Evolutionary conservation across 2,329 filamentous ascomycete species (phyloP).

Genomic region (Microsporum canis): DNA sequence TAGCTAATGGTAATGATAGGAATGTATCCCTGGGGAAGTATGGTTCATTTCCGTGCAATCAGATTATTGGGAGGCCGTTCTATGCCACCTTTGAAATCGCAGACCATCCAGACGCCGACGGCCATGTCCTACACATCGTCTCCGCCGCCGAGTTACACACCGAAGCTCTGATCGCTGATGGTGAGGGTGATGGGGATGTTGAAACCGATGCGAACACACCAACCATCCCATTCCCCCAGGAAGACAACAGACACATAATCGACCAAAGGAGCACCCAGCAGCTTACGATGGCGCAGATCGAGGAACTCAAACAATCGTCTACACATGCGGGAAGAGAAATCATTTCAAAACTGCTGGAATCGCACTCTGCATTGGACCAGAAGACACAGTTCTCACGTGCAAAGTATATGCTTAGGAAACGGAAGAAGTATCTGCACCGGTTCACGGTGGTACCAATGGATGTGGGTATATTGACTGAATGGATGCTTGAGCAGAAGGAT

Average conservation of each 20-base stretch:
- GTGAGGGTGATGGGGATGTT: slow-evolving; percentile 21
- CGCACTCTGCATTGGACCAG: slow-evolving; percentile 79
- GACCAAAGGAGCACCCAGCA: slow-evolving; percentile 61
- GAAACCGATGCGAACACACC: slow-evolving; percentile 22
- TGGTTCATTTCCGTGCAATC: slow-evolving; percentile 77
- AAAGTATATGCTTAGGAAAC: slow-evolving; percentile 92
- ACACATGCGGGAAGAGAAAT: slow-evolving; percentile 74
- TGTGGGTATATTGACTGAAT: slow-evolving; percentile 61
- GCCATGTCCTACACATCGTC: slow-evolving; percentile 61
- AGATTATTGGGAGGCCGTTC: slow-evolving; percentile 82
- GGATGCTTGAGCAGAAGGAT: slow-evolving; percentile 70
- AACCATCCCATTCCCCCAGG: slow-evolving; percentile 32
- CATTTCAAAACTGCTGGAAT: slow-evolving; percentile 83
- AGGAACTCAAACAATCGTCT: slow-evolving; percentile 59
- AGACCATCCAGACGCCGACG: slow-evolving; percentile 54
- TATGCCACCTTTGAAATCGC: slow-evolving; percentile 83
- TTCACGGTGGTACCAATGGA: slow-evolving; percentile 81
- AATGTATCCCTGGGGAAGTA: slow-evolving; percentile 86
- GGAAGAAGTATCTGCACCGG: slow-evolving; percentile 80
- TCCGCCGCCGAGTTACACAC: slow-evolving; percentile 72
- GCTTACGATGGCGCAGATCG: slow-evolving; percentile 60
- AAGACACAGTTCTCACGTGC: slow-evolving; percentile 90
- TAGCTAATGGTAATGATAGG: slow-evolving; percentile 37
- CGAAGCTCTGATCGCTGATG: slow-evolving; percentile 52
- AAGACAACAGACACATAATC: slow-evolving; percentile 48